These are phyloP conservation scores for Asterochloris sp. DNA, from an alignment of 139 green algal genomes.

Conservation along the genomic window DNA sequence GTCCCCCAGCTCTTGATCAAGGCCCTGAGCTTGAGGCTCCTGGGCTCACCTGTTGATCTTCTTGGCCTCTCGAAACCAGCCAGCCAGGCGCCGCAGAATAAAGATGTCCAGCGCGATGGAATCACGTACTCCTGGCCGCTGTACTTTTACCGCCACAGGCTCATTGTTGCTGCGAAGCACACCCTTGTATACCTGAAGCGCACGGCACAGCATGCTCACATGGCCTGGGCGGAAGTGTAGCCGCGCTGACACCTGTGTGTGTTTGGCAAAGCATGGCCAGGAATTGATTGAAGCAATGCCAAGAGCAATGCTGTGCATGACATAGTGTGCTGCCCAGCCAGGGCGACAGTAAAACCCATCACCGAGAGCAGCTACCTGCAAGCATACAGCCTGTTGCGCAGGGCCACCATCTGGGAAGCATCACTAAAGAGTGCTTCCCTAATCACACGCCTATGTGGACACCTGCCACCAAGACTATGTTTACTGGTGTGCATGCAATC, in stretches of 20 bases:
- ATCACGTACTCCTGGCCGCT: constrained; percentile 75
- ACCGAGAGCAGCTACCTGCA: too few relatives aligned
- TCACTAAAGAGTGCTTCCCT: neutral
- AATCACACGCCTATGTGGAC: too few relatives aligned
- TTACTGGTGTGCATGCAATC: too few relatives aligned
- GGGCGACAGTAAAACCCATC: too few relatives aligned
- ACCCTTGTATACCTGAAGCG: constrained; percentile 53
- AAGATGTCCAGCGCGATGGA: constrained; percentile 79
- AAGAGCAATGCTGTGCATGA: too few relatives aligned
- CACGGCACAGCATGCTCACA: neutral
- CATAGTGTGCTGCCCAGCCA: too few relatives aligned
- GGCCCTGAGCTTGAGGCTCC: too few relatives aligned
- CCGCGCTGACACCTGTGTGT: too few relatives aligned
- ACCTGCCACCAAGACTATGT: too few relatives aligned
- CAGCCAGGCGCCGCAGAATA: constrained; percentile 57
- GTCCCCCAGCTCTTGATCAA: neutral
- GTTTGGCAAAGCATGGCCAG: too few relatives aligned
- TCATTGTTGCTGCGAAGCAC: constrained; percentile 27
- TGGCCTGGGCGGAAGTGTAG: neutral
- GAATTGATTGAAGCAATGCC: too few relatives aligned
- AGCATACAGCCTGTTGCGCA: neutral
- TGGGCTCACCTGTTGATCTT: neutral
- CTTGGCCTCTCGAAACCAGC: too few relatives aligned
- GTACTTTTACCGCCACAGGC: constrained; percentile 80
- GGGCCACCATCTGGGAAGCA: neutral